phyloP scores from a whole-genome alignment of 108 stramenopile genomes.

The Hondaea fermentalgiana region DNA sequence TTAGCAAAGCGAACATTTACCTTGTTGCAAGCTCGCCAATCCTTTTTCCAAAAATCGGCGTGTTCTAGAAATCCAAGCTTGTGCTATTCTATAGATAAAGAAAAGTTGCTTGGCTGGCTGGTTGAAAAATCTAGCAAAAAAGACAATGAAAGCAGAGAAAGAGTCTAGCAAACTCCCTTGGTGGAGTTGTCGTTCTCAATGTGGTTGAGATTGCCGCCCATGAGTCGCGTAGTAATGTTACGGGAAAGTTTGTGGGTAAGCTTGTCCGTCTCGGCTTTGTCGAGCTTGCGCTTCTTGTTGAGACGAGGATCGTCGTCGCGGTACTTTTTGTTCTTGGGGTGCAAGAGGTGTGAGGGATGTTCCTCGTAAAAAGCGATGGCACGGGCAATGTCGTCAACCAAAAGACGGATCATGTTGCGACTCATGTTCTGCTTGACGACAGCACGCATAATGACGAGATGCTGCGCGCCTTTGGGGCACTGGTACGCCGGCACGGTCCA shows the following conservation, averaged over 20 bases:
- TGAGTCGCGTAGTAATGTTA: neutral
- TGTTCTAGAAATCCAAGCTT: too few species aligned
- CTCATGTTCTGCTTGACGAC: slow-evolving; percentile 14
- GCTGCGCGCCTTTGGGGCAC: slow-evolving; percentile 25
- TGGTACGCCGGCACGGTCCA: slow-evolving; percentile 28
- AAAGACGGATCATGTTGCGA: neutral
- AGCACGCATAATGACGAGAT: slow-evolving; percentile 27
- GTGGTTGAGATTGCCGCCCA: neutral
- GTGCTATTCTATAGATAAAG: too few species aligned
- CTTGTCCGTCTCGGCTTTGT: neutral
- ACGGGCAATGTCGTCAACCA: neutral
- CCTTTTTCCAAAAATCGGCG: too few species aligned
- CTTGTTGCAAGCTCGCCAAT: too few species aligned
- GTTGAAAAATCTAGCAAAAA: too few species aligned
- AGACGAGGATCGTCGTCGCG: neutral
- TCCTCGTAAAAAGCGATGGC: neutral
- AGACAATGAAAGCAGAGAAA: too few species aligned
- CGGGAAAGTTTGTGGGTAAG: neutral
- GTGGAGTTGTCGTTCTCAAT: neutral
- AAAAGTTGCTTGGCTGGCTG: too few species aligned
- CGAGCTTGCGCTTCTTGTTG: neutral
- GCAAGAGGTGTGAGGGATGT: neutral
- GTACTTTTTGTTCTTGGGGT: neutral
- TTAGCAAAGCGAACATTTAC: too few species aligned
- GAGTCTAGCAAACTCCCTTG: neutral